These are phyloP conservation scores for Neoboletus subvelutipes DNA, from an alignment of 768 basidiomycete genomes.

Conservation along the genomic window DNA sequence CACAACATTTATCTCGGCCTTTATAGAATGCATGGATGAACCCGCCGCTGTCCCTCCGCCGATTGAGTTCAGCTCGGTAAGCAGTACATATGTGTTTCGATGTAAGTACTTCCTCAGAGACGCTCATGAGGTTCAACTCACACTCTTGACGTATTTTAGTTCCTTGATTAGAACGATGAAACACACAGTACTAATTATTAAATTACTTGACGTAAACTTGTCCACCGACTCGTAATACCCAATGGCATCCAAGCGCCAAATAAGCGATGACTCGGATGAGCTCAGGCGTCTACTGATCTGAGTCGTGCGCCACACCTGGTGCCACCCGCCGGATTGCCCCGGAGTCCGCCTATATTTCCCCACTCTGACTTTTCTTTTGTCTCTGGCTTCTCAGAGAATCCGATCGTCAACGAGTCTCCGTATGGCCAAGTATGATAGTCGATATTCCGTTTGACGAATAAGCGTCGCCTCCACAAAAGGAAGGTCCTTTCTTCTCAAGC, in stretches of 20 bases:
- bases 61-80: not conserved
- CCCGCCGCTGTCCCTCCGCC: not conserved
- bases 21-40: not conserved
- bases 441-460: conserved; percentile 6
- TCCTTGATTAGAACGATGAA: not conserved
- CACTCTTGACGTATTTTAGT: not conserved
- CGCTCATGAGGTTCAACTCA: not conserved
- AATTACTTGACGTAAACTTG: conserved; percentile 8
- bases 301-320: not conserved
- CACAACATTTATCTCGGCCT: not conserved
- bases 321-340: not conserved
- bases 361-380: conserved; percentile 8
- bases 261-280: not conserved
- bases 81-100: not conserved
- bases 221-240: not conserved
- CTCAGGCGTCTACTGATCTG: not conserved
- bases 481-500: conserved; percentile 1
- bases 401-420: conserved; percentile 5
- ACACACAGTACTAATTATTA: not conserved
- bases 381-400: conserved; percentile 11
- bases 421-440: not conserved
- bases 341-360: not conserved
- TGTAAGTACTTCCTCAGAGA: not conserved
- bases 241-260: not conserved
- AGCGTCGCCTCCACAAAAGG: conserved; percentile 19